A percentile compares a stretch with the other conserved stretches of the same genome.
phyloP scores from a whole-genome alignment of 257 asterid species.

The Fraxinus cuspidata region DNA sequence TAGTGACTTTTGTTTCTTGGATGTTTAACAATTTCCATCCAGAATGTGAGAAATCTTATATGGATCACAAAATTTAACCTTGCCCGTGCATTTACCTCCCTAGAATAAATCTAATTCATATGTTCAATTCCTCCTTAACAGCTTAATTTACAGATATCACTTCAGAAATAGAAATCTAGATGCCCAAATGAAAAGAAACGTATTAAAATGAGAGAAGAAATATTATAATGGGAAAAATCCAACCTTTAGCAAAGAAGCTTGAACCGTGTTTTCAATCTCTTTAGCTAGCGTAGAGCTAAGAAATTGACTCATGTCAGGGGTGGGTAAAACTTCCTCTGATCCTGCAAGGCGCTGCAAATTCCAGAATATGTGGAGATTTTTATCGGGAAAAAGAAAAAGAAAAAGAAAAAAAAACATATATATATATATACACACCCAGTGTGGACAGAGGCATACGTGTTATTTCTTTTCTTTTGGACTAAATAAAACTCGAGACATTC shows the following conservation, averaged over 20 bases:
- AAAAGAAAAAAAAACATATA: too few species aligned
- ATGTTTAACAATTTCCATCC: background rate
- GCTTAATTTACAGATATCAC: background rate
- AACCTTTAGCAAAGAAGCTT: conserved; percentile 79
- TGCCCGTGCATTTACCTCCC: background rate
- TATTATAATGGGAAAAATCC: conserved; percentile 15
- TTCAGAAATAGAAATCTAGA: conserved; percentile 14
- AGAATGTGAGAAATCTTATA: background rate
- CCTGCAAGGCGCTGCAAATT: conserved; percentile 78
- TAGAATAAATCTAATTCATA: conserved; percentile 1
- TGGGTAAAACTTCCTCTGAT: conserved; percentile 79
- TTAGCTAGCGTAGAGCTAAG: conserved; percentile 35
- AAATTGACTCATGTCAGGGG: conserved; percentile 44
- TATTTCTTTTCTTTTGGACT: background rate
- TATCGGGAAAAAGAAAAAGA: background rate
- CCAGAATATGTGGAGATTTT: background rate
- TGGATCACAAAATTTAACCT: conserved; percentile 11
- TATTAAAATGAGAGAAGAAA: conserved; percentile 10
- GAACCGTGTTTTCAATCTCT: conserved; percentile 63
- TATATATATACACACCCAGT: too few species aligned
- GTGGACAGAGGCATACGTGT: background rate
- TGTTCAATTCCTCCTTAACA: conserved; percentile 16
- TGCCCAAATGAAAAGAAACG: conserved; percentile 17
- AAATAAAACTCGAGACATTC: background rate
- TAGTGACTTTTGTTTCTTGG: background rate